Evolutionary conservation across 495 filamentous ascomycete species (phyloP).

Genomic region (Trichoderma reesei): DNA sequence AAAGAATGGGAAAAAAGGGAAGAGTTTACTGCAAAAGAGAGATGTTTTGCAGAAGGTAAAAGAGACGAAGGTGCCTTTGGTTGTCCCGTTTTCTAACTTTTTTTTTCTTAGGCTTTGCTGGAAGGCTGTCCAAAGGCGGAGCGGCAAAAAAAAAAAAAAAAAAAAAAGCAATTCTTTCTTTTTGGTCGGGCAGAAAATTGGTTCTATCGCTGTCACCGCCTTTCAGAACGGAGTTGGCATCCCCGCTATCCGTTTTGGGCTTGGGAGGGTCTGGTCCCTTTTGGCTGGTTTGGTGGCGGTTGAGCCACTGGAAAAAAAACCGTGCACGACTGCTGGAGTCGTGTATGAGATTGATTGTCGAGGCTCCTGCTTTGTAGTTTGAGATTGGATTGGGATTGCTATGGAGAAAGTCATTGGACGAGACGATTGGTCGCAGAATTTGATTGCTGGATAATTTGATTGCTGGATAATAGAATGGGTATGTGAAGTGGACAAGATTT

Average conservation of each 20-base stretch:
- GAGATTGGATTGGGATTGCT: no score
- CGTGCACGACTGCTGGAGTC: no score
- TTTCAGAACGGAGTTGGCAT: not conserved
- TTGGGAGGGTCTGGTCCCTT: not conserved
- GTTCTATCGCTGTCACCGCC: slow-evolving; percentile 1
- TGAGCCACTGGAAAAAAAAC: not conserved
- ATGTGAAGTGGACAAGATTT: no score
- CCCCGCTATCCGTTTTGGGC: slow-evolving; percentile 7
- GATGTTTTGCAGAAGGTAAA: not conserved
- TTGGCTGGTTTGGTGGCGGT: not conserved
- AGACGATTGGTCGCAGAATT: no score
- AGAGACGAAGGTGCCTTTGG: not conserved
- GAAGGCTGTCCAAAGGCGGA: not conserved
- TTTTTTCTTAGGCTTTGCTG: not conserved
- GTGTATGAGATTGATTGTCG: no score
- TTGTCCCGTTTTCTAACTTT: not conserved
- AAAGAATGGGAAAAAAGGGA: not conserved
- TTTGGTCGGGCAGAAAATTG: slow-evolving; percentile 5
- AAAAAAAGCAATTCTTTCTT: not conserved
- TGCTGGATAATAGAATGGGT: no score
- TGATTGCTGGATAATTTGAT: no score
- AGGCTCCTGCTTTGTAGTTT: no score
- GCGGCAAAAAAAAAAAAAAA: not conserved
- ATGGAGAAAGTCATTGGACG: no score
- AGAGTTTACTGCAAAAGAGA: not conserved